phyloP scores from a whole-genome alignment of 2,329 filamentous ascomycete genomes.

The Coniella vitis region DNA sequence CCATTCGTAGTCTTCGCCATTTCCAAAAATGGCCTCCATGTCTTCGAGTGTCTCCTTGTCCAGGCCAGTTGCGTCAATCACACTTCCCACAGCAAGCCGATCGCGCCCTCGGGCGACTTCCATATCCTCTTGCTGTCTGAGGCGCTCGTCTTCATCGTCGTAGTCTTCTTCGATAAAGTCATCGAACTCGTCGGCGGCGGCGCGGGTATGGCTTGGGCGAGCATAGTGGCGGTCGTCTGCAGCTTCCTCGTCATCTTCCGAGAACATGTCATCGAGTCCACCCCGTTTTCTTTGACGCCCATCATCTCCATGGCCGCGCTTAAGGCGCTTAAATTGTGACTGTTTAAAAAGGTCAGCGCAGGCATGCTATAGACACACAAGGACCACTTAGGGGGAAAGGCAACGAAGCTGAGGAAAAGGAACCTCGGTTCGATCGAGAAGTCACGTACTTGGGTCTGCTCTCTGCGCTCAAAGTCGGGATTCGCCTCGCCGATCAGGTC shows the following conservation, averaged over 20 bases:
- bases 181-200: slow-evolving; percentile 72
- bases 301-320: slow-evolving; percentile 78
- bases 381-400: too few species aligned
- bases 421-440: too few species aligned
- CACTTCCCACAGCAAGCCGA: slow-evolving; percentile 54
- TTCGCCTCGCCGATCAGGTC: slow-evolving; percentile 86
- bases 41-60: slow-evolving; percentile 92
- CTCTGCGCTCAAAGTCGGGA: slow-evolving; percentile 60
- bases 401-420: too few species aligned
- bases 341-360: slow-evolving; percentile 29
- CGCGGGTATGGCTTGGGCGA: slow-evolving; percentile 45
- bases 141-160: slow-evolving; percentile 73
- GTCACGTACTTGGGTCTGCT: slow-evolving; percentile 22
- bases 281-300: slow-evolving; percentile 58
- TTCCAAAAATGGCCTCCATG: slow-evolving; percentile 92
- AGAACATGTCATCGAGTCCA: slow-evolving; percentile 88
- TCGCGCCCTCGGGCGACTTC: slow-evolving; percentile 74
- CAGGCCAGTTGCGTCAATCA: slow-evolving; percentile 74
- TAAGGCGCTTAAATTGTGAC: slow-evolving; percentile 93
- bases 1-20: slow-evolving; percentile 94
- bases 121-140: slow-evolving; percentile 72
- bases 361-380: too few species aligned
- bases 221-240: slow-evolving; percentile 46
- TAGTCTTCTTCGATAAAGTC: slow-evolving; percentile 98
- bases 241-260: slow-evolving; percentile 81